These are phyloP conservation scores for Globisporangium cystogenes DNA, from an alignment of 352 stramenopile genomes.

Conservation along the genomic window DNA sequence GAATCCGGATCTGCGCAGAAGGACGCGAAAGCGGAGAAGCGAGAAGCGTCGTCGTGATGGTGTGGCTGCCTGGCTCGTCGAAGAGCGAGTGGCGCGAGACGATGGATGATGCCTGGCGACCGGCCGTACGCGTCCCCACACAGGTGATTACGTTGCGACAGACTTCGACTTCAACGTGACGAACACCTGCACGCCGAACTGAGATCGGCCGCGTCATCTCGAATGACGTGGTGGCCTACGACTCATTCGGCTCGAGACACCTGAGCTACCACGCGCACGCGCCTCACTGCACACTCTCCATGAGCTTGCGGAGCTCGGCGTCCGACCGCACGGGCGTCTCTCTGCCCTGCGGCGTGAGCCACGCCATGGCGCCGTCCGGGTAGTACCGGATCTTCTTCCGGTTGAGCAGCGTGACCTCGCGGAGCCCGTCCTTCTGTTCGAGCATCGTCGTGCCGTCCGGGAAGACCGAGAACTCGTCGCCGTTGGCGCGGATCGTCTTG, in stretches of 20 bases:
- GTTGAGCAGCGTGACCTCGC: conserved; percentile 77
- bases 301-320: conserved; percentile 50
- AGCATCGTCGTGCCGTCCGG: conserved; percentile 82
- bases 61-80: too few relatives aligned
- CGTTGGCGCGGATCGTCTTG: conserved; percentile 76
- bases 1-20: background rate
- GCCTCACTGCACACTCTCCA: conserved; percentile 29
- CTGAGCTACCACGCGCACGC: too few relatives aligned
- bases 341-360: conserved; percentile 31
- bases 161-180: too few relatives aligned
- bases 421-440: conserved; percentile 57
- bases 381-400: conserved; percentile 70
- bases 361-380: conserved; percentile 62
- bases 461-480: conserved; percentile 78
- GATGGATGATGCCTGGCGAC: background rate
- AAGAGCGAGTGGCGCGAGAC: background rate
- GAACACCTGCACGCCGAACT: too few relatives aligned
- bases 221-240: too few relatives aligned
- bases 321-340: conserved; percentile 61
- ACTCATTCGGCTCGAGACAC: too few relatives aligned
- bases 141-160: background rate
- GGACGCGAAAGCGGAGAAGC: too few relatives aligned
- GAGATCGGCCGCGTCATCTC: too few relatives aligned
- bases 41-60: too few relatives aligned
- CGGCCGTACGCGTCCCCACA: too few relatives aligned